These are phyloP conservation scores for Metschnikowia henanensis DNA, from an alignment of 805 yeast species.

Conservation along the genomic window DNA sequence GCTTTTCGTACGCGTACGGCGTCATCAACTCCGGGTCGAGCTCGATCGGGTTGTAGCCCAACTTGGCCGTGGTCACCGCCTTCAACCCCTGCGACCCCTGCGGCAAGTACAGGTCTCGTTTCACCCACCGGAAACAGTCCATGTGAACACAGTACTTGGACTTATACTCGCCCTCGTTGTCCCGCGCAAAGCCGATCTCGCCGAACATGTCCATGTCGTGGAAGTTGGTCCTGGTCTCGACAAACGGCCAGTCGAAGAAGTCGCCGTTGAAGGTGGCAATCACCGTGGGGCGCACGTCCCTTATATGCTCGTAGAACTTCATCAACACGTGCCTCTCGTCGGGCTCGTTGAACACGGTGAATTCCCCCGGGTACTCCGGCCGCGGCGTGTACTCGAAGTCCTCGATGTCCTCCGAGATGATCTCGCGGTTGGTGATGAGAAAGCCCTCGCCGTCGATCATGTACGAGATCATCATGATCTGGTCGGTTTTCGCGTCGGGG, in stretches of 20 bases:
- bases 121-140: constrained; percentile 99
- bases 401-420: constrained; percentile 90
- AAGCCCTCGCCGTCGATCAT: constrained; percentile 99
- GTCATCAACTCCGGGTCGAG: constrained; percentile 98
- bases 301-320: constrained; percentile 85
- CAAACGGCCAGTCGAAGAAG: constrained; percentile 99
- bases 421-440: constrained; percentile 90
- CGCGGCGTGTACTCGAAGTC: constrained; percentile 98
- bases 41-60: constrained; percentile 96
- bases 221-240: constrained; percentile 79
- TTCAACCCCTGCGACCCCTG: constrained; percentile 99
- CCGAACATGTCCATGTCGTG: constrained; percentile 88
- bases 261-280: constrained; percentile 98
- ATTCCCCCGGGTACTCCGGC: constrained; percentile 91
- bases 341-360: constrained; percentile 86
- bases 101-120: constrained; percentile 94
- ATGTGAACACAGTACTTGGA: constrained; percentile 91
- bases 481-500: constrained; percentile 89
- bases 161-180: constrained; percentile 88
- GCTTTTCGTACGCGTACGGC: constrained; percentile 92
- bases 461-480: constrained; percentile 98
- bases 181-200: constrained; percentile 92
- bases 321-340: constrained; percentile 75
- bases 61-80: constrained; percentile 93
- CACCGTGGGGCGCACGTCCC: constrained; percentile 91